These are phyloP conservation scores for Zea luxurians DNA, from an alignment of 176 grass and related monocot genomes.

Conservation along the genomic window DNA sequence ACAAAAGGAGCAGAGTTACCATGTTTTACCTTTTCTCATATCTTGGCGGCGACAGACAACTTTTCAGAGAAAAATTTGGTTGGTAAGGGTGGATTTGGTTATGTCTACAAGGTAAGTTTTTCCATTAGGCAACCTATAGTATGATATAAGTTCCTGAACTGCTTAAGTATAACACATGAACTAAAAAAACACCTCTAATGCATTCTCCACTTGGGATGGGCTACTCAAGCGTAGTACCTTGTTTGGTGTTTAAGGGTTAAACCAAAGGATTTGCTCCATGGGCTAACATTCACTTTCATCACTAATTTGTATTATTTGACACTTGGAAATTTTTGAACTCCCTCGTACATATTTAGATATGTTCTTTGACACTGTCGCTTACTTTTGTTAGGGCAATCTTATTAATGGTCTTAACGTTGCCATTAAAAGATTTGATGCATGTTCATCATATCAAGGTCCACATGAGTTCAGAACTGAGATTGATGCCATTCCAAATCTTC, in stretches of 20 bases:
- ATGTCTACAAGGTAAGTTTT: slow-evolving; percentile 37
- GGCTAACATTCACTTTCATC: neutral
- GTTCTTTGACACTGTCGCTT: neutral
- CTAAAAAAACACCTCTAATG: neutral
- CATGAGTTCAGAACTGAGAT: slow-evolving; percentile 43
- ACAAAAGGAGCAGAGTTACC: neutral
- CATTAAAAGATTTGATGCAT: slow-evolving; percentile 32
- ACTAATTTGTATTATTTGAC: neutral
- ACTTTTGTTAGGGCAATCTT: slow-evolving; percentile 28
- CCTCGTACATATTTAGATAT: neutral
- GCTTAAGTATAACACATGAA: neutral
- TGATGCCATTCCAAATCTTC: slow-evolving; percentile 33
- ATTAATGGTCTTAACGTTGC: slow-evolving; percentile 18
- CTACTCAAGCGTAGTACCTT: neutral
- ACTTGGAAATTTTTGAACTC: neutral
- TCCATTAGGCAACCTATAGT: neutral
- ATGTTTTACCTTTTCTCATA: slow-evolving; percentile 29
- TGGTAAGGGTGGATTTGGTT: slow-evolving; percentile 31
- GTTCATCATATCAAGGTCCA: slow-evolving; percentile 34
- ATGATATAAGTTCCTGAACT: no score
- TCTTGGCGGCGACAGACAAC: slow-evolving; percentile 18
- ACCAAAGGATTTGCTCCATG: neutral
- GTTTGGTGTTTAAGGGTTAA: neutral
- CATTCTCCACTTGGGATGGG: no score
- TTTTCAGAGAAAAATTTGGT: slow-evolving; percentile 21